Evolutionary conservation across 1,284 basidiomycete species (phyloP), one percentile per base, ranked within the genome.

Genomic region (Tremellales sp.): DNA sequence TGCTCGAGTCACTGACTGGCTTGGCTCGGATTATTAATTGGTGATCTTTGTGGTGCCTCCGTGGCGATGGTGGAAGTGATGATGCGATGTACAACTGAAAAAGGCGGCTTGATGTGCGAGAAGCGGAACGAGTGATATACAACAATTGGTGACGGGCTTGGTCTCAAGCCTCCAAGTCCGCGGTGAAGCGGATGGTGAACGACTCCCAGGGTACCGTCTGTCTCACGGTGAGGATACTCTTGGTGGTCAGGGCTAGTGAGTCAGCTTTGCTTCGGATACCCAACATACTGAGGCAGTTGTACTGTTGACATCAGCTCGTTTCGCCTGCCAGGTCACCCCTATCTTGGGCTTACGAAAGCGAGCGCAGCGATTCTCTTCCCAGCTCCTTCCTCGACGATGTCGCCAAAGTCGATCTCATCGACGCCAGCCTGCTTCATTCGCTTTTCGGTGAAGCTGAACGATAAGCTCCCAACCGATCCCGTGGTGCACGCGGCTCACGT

Each of bases 341-440:
- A n/a, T n/a, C n/a, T n/a, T n/a, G n/a, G n/a, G 57, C 64, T 46
- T 40, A 67, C 64, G 45, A 72, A 72, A 15, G 65, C 68, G 2
- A 56, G 26, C 1, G 64, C 63, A 4, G 65, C 65, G 15, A 67
- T 58, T 3, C 51, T 51, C 41, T 60, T 66, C 2, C 40, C 46
- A 5, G 48, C 40, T 5, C 46, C 45, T 1, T 40, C 40, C 0
- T 49, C 41, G 1, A 58, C 53, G 1, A 70, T 21, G 21, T 70
- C 60, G 1, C 56, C 58, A 36, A 65, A 60, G 5, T 50, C 43
- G 3, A 65, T 13, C 11, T 56, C 49, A 8, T 59, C 42, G 7
- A 27, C 44, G 3, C 44, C 42, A 1, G 44, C 26, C 4, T 33
- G 31, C 21, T 54, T 10, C 54, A 64, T 59, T 12, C 29, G 42